These are phyloP conservation scores for Dissophora globulifera DNA, from an alignment of 192 early-diverging fungal genomes.

Conservation along the genomic window DNA sequence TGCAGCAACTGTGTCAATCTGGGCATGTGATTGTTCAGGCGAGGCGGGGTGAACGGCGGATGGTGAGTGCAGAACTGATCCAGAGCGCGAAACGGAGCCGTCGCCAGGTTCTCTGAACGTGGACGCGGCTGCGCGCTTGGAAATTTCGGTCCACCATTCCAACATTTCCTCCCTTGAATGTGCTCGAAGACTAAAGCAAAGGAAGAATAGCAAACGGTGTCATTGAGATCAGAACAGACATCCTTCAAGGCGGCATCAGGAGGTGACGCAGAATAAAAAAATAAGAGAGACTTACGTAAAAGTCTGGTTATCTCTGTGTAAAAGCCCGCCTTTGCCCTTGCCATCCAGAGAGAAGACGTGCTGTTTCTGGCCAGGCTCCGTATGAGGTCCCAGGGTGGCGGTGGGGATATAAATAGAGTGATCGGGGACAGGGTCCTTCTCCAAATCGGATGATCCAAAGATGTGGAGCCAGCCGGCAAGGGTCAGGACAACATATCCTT, in stretches of 20 bases:
- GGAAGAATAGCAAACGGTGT: too few relatives aligned
- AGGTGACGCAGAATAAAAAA: too few relatives aligned
- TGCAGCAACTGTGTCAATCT: too few relatives aligned
- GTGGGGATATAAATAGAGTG: conserved; percentile 56
- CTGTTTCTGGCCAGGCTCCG: conserved; percentile 45
- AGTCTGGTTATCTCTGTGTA: conserved; percentile 41
- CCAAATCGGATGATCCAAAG: conserved; percentile 36
- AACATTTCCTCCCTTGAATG: conserved; percentile 43
- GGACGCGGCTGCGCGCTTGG: conserved; percentile 34
- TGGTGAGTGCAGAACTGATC: conserved; percentile 23
- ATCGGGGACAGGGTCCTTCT: conserved; percentile 52
- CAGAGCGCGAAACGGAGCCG: conserved; percentile 30
- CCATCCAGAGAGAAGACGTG: conserved; percentile 43
- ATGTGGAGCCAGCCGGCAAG: conserved; percentile 59
- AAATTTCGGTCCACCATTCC: conserved; percentile 45
- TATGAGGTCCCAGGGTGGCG: conserved; percentile 33
- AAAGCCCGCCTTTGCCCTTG: conserved; percentile 43
- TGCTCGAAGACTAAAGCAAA: conserved; percentile 25
- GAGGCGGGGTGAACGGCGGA: conserved; percentile 12
- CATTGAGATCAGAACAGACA: too few relatives aligned
- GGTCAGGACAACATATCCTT: conserved; percentile 57
- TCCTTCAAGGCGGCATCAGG: too few relatives aligned
- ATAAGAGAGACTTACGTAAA: conserved; percentile 31
- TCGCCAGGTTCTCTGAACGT: conserved; percentile 37
- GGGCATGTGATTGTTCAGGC: conserved; percentile 16